phyloP scores from a whole-genome alignment of 2,329 filamentous ascomycete species.

The Aspergillus sp. region DNA sequence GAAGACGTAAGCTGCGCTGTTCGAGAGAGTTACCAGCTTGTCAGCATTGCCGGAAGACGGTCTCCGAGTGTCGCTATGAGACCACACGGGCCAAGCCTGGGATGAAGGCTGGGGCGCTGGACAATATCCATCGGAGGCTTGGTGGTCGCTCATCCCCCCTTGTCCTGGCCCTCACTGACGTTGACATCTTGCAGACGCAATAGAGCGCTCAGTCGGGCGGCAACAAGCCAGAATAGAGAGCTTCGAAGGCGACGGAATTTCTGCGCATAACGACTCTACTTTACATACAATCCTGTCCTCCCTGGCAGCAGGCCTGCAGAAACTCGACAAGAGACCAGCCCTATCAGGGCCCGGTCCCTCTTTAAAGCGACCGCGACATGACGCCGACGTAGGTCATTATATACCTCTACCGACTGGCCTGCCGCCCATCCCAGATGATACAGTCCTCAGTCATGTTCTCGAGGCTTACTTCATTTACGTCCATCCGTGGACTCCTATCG shows the following conservation, averaged over 20 bases:
- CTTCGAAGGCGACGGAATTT: background rate
- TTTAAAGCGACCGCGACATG: constrained; percentile 9
- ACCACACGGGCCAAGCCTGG: constrained; percentile 37
- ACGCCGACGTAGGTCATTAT: background rate
- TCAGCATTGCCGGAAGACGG: constrained; percentile 26
- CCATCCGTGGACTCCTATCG: constrained; percentile 45
- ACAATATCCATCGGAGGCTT: constrained; percentile 34
- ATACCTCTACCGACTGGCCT: background rate
- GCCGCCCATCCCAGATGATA: constrained; percentile 8
- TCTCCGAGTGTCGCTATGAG: constrained; percentile 31
- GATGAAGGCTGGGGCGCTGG: constrained; percentile 40
- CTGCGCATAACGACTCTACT: background rate
- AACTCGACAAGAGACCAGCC: background rate
- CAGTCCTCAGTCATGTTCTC: constrained; percentile 30
- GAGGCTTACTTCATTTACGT: constrained; percentile 41
- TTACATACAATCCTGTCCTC: background rate
- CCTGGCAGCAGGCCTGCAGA: background rate
- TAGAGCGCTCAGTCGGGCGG: constrained; percentile 7
- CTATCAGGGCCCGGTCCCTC: background rate
- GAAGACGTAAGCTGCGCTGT: constrained; percentile 36
- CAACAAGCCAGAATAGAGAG: background rate
- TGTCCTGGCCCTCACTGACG: background rate
- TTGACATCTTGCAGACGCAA: constrained; percentile 5
- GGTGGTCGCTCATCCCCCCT: constrained; percentile 12
- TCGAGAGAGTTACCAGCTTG: constrained; percentile 36